Base-by-base conservation (phyloP, 2,329 filamentous ascomycete genomes). In the Cryphonectria naterciae region DNA sequence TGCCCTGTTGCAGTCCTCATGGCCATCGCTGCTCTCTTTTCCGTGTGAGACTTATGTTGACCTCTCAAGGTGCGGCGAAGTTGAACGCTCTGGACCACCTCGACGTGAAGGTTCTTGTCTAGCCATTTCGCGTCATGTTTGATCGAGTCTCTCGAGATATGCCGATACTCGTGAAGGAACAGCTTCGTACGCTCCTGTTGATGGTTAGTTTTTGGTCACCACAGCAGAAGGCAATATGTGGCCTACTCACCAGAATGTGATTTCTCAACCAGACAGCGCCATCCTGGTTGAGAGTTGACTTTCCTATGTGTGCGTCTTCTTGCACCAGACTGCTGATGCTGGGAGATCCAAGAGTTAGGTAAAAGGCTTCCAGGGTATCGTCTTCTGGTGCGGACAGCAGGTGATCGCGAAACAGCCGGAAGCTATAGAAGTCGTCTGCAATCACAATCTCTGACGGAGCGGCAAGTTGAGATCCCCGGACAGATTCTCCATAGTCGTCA, bases 121-220 rank as follows among this genome's bases (percentile, higher is more conserved):
- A 99, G 84, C 96, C 96, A 99, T 75, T 92, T 93, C 8, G 90
- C 87, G 78, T 98, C 95, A 77, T 96, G 93, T 75, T 92, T 92
- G 77, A 99, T 90, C n/a, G 87, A 85, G 72, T 97, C 93, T 5
- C 88, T 85, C 49, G 90, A 88, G 78, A 95, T 92, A 76, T 93
- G 86, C 35, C 84, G 78, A 71, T 89, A 89, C 73, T 91, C 95
- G 77, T 98, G 92, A 39, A 99, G 84, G 79, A 98, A 99, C 37
- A 99, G 87, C 74, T 95, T 93, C 68, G 92, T 92, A 68, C 96
- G 89, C 79, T 99, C 97, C 67, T 68, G 32, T 52, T 25, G 28
- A 62, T 25, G 2, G 32, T 68, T 37, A 68, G 41, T 11, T 17
- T 35, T 15, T 49, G 6, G 37, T 61, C 56, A 28, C n/a, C 35